A percentile compares a stretch with the other conserved stretches of the same genome.
Conservation (phyloP, 1,284 basidiomycete genomes). For the Cerrena zonata region DNA sequence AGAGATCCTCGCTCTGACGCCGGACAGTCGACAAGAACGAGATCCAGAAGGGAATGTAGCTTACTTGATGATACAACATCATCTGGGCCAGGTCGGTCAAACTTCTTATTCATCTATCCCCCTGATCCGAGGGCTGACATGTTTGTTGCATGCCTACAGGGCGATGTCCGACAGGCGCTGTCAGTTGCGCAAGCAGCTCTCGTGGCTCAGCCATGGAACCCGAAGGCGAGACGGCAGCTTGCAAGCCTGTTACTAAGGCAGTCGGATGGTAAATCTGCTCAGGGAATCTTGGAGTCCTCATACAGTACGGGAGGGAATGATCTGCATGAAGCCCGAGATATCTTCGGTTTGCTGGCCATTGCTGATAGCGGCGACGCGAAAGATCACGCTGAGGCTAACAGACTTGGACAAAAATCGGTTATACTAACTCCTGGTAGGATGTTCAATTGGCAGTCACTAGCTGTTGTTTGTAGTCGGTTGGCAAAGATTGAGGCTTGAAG, state of each 20-base stretch:
- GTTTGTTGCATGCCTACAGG: too few species aligned
- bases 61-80: slow-evolving; percentile 61
- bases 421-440: slow-evolving; percentile 35
- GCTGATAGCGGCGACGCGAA: slow-evolving; percentile 29
- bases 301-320: slow-evolving; percentile 23
- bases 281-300: slow-evolving; percentile 31
- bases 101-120: slow-evolving; percentile 1
- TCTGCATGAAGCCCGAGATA: slow-evolving; percentile 28
- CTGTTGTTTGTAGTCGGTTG: slow-evolving; percentile 5
- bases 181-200: slow-evolving; percentile 53
- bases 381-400: slow-evolving; percentile 28
- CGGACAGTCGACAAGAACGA: slow-evolving; percentile 54
- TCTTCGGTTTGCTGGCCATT: slow-evolving; percentile 42
- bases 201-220: slow-evolving; percentile 47
- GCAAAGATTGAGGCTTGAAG: too few species aligned
- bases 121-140: too few species aligned
- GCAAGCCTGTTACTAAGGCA: slow-evolving; percentile 50
- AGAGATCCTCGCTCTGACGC: slow-evolving; percentile 67
- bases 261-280: slow-evolving; percentile 36
- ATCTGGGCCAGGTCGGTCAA: slow-evolving; percentile 55
- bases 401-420: slow-evolving; percentile 58
- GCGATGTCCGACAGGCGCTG: slow-evolving; percentile 43
- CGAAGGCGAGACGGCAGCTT: slow-evolving; percentile 44
- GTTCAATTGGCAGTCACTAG: slow-evolving; percentile 8
- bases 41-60: slow-evolving; percentile 65